A percentile compares a stretch with the other conserved stretches of the same genome.
These are phyloP conservation scores for Zygotorulaspora sp. DNA, from an alignment of 805 yeast genomes.

Conservation along the genomic window DNA sequence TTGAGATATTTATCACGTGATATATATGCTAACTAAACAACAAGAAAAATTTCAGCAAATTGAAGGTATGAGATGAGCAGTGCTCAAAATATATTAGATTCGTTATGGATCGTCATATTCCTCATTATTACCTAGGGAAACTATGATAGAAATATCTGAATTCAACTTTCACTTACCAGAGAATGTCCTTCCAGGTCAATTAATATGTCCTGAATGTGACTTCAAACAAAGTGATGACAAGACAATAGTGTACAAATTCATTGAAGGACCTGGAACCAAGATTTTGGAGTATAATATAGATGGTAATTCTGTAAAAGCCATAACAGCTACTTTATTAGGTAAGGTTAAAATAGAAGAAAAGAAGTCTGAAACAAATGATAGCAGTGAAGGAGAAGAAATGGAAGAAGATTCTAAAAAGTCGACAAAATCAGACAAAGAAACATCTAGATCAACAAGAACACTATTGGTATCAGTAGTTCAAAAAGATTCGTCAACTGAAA, in stretches of 20 bases:
- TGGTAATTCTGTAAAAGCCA: conserved; percentile 38
- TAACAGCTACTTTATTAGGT: conserved; percentile 63
- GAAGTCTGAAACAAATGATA: conserved; percentile 7
- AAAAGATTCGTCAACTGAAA: conserved; percentile 13
- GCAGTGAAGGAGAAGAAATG: conserved; percentile 14
- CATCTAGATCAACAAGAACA: conserved; percentile 17
- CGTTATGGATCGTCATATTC: too few relatives aligned
- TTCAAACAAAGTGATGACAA: conserved; percentile 31
- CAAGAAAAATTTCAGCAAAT: too few relatives aligned
- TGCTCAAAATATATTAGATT: background rate
- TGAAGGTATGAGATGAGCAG: background rate
- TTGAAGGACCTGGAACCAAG: conserved; percentile 64
- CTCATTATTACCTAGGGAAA: too few relatives aligned
- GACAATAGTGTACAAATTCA: conserved; percentile 40
- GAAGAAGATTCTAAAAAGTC: conserved; percentile 7
- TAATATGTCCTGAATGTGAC: conserved; percentile 55
- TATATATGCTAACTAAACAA: too few relatives aligned
- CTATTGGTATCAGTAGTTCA: conserved; percentile 32
- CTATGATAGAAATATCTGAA: too few relatives aligned
- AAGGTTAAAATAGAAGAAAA: conserved; percentile 37
- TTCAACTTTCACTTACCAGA: conserved; percentile 35
- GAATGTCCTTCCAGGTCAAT: conserved; percentile 75
- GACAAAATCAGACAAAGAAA: conserved; percentile 14
- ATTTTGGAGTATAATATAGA: conserved; percentile 43
- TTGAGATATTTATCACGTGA: too few relatives aligned